Evolutionary conservation across 129 eudicot species (phyloP), one percentile per base, ranked within the genome.

Genomic region (Glebionis coronaria): DNA sequence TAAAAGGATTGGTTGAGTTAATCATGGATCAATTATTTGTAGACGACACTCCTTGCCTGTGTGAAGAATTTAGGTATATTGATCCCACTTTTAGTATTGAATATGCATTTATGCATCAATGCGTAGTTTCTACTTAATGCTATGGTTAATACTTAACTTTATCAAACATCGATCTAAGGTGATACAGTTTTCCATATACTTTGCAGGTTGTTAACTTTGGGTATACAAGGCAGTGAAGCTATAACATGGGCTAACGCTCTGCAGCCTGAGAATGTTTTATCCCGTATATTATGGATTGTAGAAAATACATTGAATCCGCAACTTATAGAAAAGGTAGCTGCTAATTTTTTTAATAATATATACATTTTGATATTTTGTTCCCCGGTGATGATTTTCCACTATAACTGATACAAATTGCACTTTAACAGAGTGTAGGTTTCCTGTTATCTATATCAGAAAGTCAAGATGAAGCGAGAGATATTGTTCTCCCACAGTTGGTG

Each of bases 261-360:
- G 82, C 84, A 78, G 65, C 44, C 86, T 68, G 98, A 86, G 62
- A 80, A 75, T 25, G 70, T 86, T 63, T 67, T 88, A 44, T 78
- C 90, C 13, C 98, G 90, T 65, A 68, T 88, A 55, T 71, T 93
- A 63, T 93, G 98, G 96, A 76, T 93, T 80, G 86, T 80, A 67
- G 96, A 93, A 69, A 93, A 93, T 73, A 80, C 98, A 65, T 76
- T 93, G 67, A 93, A 86, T 77, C 84, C 80, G 16, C 87, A 73
- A 67, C 98, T 93, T 58, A 72, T 84, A 60, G 96, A 93, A 81
- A 88, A 81, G 95, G 96, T 88, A 68, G 52, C 60, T 73, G 53
- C 11, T 27, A 12, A 21, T 68, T 16, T 52, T 23, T 13, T 31
- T 64, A 3, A 5, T 49, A 2, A 14, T 20, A 20, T 46, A 3